Conservation (phyloP, 768 basidiomycete species). For the Pisolithus microcarpus region DNA sequence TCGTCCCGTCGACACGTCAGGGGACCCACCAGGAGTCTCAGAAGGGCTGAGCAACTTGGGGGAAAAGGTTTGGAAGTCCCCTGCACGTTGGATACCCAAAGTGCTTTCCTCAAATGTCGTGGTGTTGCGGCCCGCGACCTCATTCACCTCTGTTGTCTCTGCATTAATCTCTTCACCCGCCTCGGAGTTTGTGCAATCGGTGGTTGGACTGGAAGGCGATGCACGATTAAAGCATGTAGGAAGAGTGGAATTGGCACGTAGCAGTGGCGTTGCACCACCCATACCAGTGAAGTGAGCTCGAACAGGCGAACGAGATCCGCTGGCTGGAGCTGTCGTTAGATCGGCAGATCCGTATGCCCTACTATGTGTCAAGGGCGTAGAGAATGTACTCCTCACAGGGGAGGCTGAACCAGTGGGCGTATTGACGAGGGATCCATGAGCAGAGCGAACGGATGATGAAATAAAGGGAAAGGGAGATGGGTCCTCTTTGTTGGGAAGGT, state of each 20-base stretch:
- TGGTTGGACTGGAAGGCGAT: conserved; percentile 9
- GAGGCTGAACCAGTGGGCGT: conserved; percentile 19
- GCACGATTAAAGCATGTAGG: conserved; percentile 30
- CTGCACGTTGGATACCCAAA: conserved; percentile 42
- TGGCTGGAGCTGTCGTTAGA: conserved; percentile 9
- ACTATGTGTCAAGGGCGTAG: conserved; percentile 24
- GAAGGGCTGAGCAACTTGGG: conserved; percentile 40
- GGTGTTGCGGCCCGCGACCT: conserved; percentile 19
- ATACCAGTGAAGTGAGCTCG: conserved; percentile 22
- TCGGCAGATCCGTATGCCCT: conserved; percentile 20
- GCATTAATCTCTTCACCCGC: conserved; percentile 15
- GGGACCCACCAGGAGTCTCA: conserved; percentile 1
- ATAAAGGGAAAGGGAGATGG: conserved; percentile 26
- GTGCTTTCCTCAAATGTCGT: conserved; percentile 22
- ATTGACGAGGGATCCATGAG: conserved; percentile 13
- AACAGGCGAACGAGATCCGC: conserved; percentile 21
- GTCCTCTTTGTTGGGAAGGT: conserved; percentile 48
- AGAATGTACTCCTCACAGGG: conserved; percentile 27
- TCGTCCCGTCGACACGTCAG: conserved; percentile 12
- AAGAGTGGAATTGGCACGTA: conserved; percentile 36
- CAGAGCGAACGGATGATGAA: conserved; percentile 23
- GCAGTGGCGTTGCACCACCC: conserved; percentile 20
- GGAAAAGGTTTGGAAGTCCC: conserved; percentile 43
- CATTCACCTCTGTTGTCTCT: conserved; percentile 21
- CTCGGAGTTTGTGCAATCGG: conserved; percentile 5